These are phyloP conservation scores for Oryza australiensis DNA, from an alignment of 176 grass and related monocot species.

Conservation along the genomic window DNA sequence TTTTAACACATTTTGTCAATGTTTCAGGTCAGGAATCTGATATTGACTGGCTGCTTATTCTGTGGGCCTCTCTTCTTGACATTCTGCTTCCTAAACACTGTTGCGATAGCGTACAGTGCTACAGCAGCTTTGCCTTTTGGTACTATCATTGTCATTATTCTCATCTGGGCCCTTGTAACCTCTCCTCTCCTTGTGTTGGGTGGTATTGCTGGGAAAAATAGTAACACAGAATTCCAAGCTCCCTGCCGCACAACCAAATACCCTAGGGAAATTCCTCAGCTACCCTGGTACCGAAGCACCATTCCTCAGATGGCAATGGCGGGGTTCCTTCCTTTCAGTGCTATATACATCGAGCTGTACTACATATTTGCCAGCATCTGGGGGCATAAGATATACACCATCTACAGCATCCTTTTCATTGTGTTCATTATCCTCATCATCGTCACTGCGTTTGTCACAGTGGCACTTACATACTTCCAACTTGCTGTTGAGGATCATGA, in stretches of 20 bases:
- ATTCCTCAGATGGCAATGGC: conserved; percentile 97
- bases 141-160: conserved; percentile 90
- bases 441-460: conserved; percentile 93
- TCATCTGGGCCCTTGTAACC: conserved; percentile 93
- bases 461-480: conserved; percentile 91
- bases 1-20: conserved; percentile 1
- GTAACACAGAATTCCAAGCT: conserved; percentile 81
- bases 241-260: conserved; percentile 85
- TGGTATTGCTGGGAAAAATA: conserved; percentile 93
- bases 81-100: conserved; percentile 93
- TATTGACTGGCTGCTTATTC: conserved; percentile 87
- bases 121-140: conserved; percentile 92
- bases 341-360: conserved; percentile 93
- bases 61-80: conserved; percentile 93
- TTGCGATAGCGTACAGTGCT: conserved; percentile 85
- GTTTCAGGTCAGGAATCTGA: conserved; percentile 92
- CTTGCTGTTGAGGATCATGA: conserved; percentile 94
- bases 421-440: conserved; percentile 97
- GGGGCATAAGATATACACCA: conserved; percentile 98
- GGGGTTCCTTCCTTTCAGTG: conserved; percentile 93
- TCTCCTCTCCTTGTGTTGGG: conserved; percentile 87
- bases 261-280: conserved; percentile 86
- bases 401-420: conserved; percentile 96
- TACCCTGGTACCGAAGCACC: conserved; percentile 85
- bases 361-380: conserved; percentile 98